Conservation (phyloP, 768 basidiomycete species). For the Suillus discolor region DNA sequence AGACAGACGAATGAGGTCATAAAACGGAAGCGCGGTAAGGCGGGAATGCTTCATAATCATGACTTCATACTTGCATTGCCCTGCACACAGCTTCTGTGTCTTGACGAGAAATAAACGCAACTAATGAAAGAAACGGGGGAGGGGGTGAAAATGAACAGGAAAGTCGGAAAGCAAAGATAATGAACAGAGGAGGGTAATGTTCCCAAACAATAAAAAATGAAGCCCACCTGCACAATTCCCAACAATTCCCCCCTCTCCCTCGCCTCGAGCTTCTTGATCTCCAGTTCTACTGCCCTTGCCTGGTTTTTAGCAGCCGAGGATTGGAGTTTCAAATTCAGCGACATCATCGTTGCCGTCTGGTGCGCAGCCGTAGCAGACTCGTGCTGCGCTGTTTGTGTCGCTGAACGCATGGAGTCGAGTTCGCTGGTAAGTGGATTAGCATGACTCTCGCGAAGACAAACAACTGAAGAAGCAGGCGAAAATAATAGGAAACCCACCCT, state of each 20-base stretch:
- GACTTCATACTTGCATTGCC: not conserved
- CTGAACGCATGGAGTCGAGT: slow-evolving; percentile 77
- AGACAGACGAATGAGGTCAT: not conserved
- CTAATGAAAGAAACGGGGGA: not conserved
- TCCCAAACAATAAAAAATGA: slow-evolving; percentile 4
- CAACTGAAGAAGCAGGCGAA: slow-evolving; percentile 15
- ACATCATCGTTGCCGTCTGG: slow-evolving; percentile 92
- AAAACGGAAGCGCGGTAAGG: not conserved
- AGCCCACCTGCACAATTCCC: slow-evolving; percentile 73
- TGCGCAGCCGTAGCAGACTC: slow-evolving; percentile 83
- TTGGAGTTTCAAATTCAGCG: slow-evolving; percentile 92
- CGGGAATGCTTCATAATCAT: not conserved
- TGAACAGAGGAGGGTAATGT: not conserved
- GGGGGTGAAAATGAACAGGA: not conserved
- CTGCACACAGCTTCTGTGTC: not conserved
- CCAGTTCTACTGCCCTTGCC: slow-evolving; percentile 85
- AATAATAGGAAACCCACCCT: slow-evolving; percentile 45
- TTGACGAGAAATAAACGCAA: not conserved
- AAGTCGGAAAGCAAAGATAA: not conserved
- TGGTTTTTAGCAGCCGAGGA: slow-evolving; percentile 90
- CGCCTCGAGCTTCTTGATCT: slow-evolving; percentile 84
- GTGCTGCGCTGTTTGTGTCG: slow-evolving; percentile 82
- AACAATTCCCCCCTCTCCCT: slow-evolving; percentile 80
- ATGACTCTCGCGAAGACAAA: not conserved
- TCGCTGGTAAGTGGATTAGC: slow-evolving; percentile 54